Base-by-base conservation (phyloP, 805 yeast species). In the Metschnikowia koreensis region DNA sequence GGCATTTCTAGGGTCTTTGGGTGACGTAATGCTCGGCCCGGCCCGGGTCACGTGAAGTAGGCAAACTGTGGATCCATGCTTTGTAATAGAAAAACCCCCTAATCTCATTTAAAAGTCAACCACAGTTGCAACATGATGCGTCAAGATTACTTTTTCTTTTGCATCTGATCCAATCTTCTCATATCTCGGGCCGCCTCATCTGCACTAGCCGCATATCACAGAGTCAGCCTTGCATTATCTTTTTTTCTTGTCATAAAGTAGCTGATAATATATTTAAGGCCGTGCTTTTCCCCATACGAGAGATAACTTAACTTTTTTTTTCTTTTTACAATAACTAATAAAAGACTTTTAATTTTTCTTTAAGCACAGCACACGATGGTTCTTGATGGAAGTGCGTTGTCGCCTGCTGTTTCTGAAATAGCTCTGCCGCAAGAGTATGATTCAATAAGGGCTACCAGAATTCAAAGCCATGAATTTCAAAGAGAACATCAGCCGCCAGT, bases 371-470 rank as follows among this genome's bases (percentile, higher is more conserved):
- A 12, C 15, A 47, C 6, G 16, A 48, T 48, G 52, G 47, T 16
- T n/a, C 41, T 39, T 13, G 52, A 48, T 38, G 38, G 47, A 38
- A 31, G 41, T 9, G 38, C 44, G n/a, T 13, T 41, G 10, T n/a
- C 48, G 48, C 37, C 47, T 38, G 53, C 47, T 5, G 47, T 46
- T 15, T 58, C 59, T 9, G 38, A 53, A 15, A 55, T 56, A 44
- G 59, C 60, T 1, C 53, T 49, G 39, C 56, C 56, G 4, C 63
- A 59, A 41, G 58, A 58, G 27, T 59, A 53, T 39, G 58, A 58
- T 27, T 26, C 48, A 6, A 28, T 22, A 26, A 40, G 59, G 6
- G 54, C 50, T 13, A 37, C 43, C n/a, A 44, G 61, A 36, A 50
- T 56, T 11, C 49, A 36, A 31, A 57, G 60, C 34, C 63, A 60